A percentile compares a stretch with the other conserved stretches of the same genome.
phyloP scores from a whole-genome alignment of 1,284 basidiomycete genomes.

The Puccinia hordei region DNA sequence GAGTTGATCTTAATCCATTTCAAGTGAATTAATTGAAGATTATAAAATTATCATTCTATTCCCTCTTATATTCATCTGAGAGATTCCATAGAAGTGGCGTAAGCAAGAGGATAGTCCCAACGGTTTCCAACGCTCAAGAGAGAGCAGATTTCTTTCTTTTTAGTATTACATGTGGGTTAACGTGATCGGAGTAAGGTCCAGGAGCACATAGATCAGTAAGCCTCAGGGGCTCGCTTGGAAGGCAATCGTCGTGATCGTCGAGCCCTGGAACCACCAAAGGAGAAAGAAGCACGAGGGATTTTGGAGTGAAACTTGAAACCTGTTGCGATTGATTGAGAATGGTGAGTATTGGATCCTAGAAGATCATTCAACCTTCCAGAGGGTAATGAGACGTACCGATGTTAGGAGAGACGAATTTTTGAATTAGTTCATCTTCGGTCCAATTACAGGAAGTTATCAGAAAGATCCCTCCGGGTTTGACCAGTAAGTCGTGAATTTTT shows the following conservation, averaged over 20 bases:
- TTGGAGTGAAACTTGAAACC: constrained; percentile 46
- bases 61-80: too few relatives aligned
- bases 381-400: constrained; percentile 12
- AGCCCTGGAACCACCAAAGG: constrained; percentile 27
- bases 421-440: constrained; percentile 39
- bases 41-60: too few relatives aligned
- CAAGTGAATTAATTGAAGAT: too few relatives aligned
- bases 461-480: constrained; percentile 30
- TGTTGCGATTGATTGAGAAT: not conserved
- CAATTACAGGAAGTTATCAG: constrained; percentile 48
- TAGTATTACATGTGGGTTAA: too few relatives aligned
- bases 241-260: constrained; percentile 39
- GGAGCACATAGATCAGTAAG: too few relatives aligned
- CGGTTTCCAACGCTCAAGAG: too few relatives aligned
- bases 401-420: constrained; percentile 4
- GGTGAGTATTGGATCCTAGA: not conserved
- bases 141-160: too few relatives aligned
- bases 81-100: too few relatives aligned
- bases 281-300: constrained; percentile 31
- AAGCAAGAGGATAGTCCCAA: too few relatives aligned
- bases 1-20: too few relatives aligned
- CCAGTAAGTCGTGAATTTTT: constrained; percentile 17
- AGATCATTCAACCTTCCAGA: too few relatives aligned
- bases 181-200: too few relatives aligned
- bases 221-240: constrained; percentile 10